These are phyloP conservation scores for Mortierella sp. DNA, from an alignment of 371 early-diverging fungal genomes.

Conservation along the genomic window DNA sequence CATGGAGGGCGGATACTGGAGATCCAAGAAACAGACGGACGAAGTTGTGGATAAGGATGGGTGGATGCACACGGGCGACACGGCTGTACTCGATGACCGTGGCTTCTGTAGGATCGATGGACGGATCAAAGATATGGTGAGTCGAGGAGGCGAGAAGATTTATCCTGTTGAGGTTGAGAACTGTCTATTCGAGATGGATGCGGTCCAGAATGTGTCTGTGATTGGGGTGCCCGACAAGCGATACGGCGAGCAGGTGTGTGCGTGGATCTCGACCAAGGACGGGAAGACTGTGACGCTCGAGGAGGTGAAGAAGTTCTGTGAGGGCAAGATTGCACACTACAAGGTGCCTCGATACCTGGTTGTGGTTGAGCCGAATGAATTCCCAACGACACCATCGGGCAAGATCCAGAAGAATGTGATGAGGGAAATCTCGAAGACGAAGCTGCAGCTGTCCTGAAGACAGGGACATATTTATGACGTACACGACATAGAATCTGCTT, in stretches of 20 bases:
- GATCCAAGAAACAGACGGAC: constrained; percentile 58
- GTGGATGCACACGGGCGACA: constrained; percentile 72
- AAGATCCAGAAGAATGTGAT: constrained; percentile 58
- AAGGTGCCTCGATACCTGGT: constrained; percentile 56
- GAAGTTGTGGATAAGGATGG: constrained; percentile 58
- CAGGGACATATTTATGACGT: not conserved
- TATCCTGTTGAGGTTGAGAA: constrained; percentile 60
- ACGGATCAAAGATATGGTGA: constrained; percentile 66
- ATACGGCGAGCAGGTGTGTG: constrained; percentile 60
- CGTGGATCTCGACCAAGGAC: constrained; percentile 51
- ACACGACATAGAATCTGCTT: not conserved
- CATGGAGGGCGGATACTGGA: constrained; percentile 62
- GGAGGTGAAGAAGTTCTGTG: constrained; percentile 47
- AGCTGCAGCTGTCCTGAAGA: constrained; percentile 15
- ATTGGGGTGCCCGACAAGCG: constrained; percentile 58
- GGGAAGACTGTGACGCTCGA: constrained; percentile 25
- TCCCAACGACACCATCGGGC: constrained; percentile 57
- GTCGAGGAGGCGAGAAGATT: constrained; percentile 62
- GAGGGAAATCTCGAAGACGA: constrained; percentile 37
- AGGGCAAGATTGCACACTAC: constrained; percentile 55
- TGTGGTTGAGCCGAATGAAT: constrained; percentile 32
- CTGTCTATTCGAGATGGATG: constrained; percentile 51
- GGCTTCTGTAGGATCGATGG: constrained; percentile 67
- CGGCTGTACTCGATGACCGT: constrained; percentile 57
- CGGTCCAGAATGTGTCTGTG: constrained; percentile 53